phyloP scores from a whole-genome alignment of 257 asterid genomes.

The Nicotiana benthamiana region DNA sequence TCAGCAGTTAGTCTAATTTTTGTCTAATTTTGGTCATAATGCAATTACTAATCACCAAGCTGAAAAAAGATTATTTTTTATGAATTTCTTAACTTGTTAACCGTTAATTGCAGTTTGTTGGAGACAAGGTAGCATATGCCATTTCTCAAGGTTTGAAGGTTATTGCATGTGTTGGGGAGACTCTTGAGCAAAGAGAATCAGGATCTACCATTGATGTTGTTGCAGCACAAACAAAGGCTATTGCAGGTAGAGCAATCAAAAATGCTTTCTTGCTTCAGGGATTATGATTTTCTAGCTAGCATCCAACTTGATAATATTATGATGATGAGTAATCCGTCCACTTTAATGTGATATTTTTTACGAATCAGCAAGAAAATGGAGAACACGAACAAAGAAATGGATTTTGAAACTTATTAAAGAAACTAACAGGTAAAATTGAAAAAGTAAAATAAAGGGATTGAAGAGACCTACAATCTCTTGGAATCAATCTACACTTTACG shows the following conservation, averaged over 20 bases:
- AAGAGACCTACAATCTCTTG: too few relatives aligned
- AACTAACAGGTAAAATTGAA: not conserved
- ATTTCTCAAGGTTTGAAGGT: slow-evolving; percentile 91
- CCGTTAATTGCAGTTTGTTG: slow-evolving; percentile 55
- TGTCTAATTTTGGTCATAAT: too few relatives aligned
- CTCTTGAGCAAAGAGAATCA: slow-evolving; percentile 94
- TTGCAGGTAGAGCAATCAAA: slow-evolving; percentile 59
- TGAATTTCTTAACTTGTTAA: not conserved
- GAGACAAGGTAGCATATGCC: slow-evolving; percentile 95
- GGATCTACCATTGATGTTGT: slow-evolving; percentile 88
- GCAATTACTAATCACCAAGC: not conserved
- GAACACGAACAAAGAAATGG: not conserved
- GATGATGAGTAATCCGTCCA: not conserved
- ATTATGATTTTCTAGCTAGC: not conserved
- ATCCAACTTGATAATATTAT: not conserved
- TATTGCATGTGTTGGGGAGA: slow-evolving; percentile 97
- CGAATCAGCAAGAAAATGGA: not conserved
- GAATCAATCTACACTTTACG: too few relatives aligned
- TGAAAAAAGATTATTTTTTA: not conserved
- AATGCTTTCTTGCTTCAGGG: not conserved
- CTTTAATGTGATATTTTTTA: not conserved
- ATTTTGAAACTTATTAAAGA: not conserved
- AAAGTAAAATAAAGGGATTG: not conserved
- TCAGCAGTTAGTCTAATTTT: too few relatives aligned
- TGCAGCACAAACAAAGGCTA: slow-evolving; percentile 95